These are phyloP conservation scores for grape (Vitis vinifera) DNA, from an alignment of 164 flowering plant species.

Conservation along the genomic window DNA sequence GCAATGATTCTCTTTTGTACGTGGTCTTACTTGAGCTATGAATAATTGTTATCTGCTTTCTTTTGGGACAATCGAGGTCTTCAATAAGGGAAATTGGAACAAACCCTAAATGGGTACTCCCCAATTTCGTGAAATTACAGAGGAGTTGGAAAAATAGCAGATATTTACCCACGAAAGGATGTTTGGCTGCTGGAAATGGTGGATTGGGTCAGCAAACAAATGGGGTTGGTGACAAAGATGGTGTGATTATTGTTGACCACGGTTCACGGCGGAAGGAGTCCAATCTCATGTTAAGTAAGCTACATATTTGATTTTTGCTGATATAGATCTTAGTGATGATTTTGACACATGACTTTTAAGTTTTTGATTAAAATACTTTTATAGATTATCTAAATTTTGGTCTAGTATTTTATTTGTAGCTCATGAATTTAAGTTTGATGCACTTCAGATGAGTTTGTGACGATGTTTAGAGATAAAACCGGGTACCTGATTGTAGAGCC, in stretches of 20 bases:
- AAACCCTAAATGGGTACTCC: slow-evolving; percentile 27
- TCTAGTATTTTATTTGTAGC: not conserved
- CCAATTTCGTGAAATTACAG: slow-evolving; percentile 29
- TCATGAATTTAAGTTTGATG: slow-evolving; percentile 17
- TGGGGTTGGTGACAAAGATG: slow-evolving; percentile 61
- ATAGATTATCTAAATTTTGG: not conserved
- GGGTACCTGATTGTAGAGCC: slow-evolving; percentile 91
- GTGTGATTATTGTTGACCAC: slow-evolving; percentile 86
- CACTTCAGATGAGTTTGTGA: slow-evolving; percentile 81
- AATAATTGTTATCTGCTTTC: not conserved
- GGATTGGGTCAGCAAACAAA: slow-evolving; percentile 25
- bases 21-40: not conserved
- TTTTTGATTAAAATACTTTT: not conserved
- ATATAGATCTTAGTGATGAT: not conserved
- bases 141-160: slow-evolving; percentile 20
- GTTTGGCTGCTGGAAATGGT: slow-evolving; percentile 33
- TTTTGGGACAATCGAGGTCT: slow-evolving; percentile 11
- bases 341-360: not conserved
- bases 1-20: not conserved
- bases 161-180: slow-evolving; percentile 17
- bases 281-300: slow-evolving; percentile 84
- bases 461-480: slow-evolving; percentile 76
- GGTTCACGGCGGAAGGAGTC: slow-evolving; percentile 91
- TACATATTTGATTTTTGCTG: not conserved
- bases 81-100: slow-evolving; percentile 12